Conservation (phyloP, 192 early-diverging fungal genomes). For the Gamsiella multidivaricata region DNA sequence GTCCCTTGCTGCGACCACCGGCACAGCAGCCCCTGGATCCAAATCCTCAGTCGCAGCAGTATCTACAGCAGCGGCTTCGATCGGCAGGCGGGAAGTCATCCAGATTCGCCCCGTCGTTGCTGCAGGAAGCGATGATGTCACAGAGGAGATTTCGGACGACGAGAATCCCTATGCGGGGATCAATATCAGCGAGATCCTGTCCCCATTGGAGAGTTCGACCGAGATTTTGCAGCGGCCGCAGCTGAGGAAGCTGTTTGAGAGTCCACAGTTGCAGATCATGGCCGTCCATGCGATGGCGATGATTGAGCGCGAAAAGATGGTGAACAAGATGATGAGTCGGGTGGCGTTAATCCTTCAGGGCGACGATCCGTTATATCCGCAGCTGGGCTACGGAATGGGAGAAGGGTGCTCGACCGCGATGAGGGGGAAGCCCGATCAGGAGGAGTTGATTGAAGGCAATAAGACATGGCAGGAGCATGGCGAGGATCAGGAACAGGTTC, state of each 20-base stretch:
- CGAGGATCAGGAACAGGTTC: conserved; percentile 43
- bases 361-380: conserved; percentile 71
- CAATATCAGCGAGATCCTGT: conserved; percentile 68
- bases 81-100: conserved; percentile 21
- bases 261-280: conserved; percentile 63
- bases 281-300: conserved; percentile 68
- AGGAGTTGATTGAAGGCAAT: conserved; percentile 25
- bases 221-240: conserved; percentile 62
- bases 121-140: conserved; percentile 34
- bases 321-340: conserved; percentile 67
- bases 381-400: conserved; percentile 62
- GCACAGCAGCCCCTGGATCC: conserved; percentile 19
- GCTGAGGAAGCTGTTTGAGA: conserved; percentile 63
- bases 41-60: conserved; percentile 1
- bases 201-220: conserved; percentile 64
- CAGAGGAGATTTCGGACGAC: conserved; percentile 58
- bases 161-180: conserved; percentile 73
- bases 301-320: conserved; percentile 71
- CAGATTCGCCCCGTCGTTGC: conserved; percentile 3
- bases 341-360: conserved; percentile 64
- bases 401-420: conserved; percentile 39
- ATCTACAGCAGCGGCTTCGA: background rate
- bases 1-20: conserved; percentile 22
- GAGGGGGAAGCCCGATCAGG: conserved; percentile 41
- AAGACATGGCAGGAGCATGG: conserved; percentile 48